Base-by-base conservation (phyloP, 2,329 filamentous ascomycete species). In the Monilinia fructigena region DNA sequence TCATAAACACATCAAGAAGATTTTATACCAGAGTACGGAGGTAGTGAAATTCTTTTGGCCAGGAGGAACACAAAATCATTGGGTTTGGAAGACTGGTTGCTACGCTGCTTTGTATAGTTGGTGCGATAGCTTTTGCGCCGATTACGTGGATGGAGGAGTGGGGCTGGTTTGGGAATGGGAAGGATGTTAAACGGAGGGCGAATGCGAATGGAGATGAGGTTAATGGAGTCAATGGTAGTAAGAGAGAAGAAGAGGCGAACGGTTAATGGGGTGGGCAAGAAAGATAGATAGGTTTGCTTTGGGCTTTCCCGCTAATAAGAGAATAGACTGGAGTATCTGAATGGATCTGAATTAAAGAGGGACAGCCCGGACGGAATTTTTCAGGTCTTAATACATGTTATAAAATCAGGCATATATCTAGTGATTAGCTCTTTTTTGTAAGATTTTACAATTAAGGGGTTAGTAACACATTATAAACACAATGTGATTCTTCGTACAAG, bases 1-100 rank as follows among this genome's bases (percentile, higher is more conserved):
- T 88, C 75, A 93, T 96, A 69, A 77, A 81, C n/a, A 8, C 84
- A 82, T 23, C 93, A 97, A 75, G 88, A 96, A 70, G 92, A 97
- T 75, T 75, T 79, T 93, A 10, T 96, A 96, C 74, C 91, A 94
- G 73, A 82, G 86, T 0, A 88, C 87, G 59, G 89, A 96, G 71
- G 89, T 88, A 69, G 80, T 94, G 68, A 88, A 89, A 72, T 95
- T 96, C 74, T 72, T 93, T 23, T 73, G 84, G 20, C 86, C 89
- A 14, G 82, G 85, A 0, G 78, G 88, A 0, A 86, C 85, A 0
- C 77, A 80, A 80, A 10, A 42, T 89, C 1, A 76, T 92, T 1
- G 81, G 85, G 77, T 69, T 82, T 3, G 89, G 85, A 82, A 52
- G 53, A 16, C 35, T 38, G 63, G 2, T 60, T 59, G 86, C 86